These are phyloP conservation scores for Fraxinus paxiana DNA, from an alignment of 305 asterid species.

Conservation along the genomic window DNA sequence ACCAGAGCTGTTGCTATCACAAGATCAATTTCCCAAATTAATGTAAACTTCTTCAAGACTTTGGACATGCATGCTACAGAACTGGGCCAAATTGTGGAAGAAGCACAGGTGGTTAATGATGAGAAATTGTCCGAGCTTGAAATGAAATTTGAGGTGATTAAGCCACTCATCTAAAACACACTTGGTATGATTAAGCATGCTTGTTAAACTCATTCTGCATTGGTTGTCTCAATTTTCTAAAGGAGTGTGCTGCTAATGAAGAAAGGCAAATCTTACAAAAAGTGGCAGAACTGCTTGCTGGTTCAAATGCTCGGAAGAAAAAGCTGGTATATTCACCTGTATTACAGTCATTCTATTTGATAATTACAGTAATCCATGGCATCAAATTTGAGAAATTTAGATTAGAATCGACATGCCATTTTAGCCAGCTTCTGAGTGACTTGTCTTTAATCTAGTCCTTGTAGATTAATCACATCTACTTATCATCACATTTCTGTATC, in stretches of 20 bases:
- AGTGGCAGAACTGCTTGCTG: constrained; percentile 65
- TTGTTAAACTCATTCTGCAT: background rate
- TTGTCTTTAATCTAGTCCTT: too few relatives aligned
- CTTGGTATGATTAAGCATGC: background rate
- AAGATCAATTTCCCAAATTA: constrained; percentile 37
- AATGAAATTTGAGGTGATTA: constrained; percentile 60
- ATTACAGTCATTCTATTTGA: background rate
- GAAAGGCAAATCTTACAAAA: constrained; percentile 62
- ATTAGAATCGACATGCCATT: background rate
- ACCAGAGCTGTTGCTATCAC: constrained; percentile 33
- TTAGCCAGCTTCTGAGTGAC: too few relatives aligned
- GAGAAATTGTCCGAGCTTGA: constrained; percentile 56
- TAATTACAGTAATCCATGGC: background rate
- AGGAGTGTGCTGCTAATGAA: constrained; percentile 75
- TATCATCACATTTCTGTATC: background rate
- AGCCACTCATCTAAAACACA: background rate
- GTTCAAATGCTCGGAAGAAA: constrained; percentile 69
- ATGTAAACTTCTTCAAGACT: constrained; percentile 40
- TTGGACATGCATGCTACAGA: constrained; percentile 49
- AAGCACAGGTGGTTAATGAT: constrained; percentile 49
- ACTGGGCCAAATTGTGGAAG: constrained; percentile 63
- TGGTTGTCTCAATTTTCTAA: constrained; percentile 13
- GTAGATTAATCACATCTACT: background rate
- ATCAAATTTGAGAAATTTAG: background rate
- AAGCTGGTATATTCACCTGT: constrained; percentile 42